Conservation (phyloP, 306 rosid genomes). For the Elaeagnus macrophylla region DNA sequence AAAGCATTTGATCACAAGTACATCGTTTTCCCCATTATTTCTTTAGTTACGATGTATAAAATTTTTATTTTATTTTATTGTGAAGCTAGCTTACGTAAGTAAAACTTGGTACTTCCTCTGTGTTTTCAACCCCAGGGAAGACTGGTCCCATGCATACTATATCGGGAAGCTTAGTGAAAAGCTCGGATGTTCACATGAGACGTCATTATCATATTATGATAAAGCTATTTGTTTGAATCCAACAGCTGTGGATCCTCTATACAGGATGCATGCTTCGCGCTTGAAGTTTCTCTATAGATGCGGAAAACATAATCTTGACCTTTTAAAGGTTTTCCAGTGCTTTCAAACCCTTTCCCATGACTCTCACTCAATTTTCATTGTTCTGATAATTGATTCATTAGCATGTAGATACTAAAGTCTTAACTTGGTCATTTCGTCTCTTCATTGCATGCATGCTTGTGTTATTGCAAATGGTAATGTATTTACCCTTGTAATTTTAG, state of each 20-base stretch:
- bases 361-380: conserved; percentile 5
- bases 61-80: no score
- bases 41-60: conserved; percentile 6
- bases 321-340: conserved; percentile 49
- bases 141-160: conserved; percentile 95
- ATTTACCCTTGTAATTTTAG: no score
- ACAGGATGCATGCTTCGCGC: conserved; percentile 98
- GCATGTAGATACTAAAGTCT: conserved; percentile 12
- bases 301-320: conserved; percentile 58
- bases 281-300: conserved; percentile 60
- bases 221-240: conserved; percentile 72
- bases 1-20: conserved; percentile 82
- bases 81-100: not conserved
- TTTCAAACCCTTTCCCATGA: conserved; percentile 16
- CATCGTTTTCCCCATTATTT: conserved; percentile 18
- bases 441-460: not conserved
- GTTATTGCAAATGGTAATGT: not conserved
- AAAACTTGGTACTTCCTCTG: conserved; percentile 12
- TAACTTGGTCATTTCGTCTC: conserved; percentile 1
- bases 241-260: conserved; percentile 91
- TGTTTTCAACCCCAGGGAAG: conserved; percentile 48
- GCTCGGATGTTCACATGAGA: conserved; percentile 66
- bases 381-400: conserved; percentile 14
- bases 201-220: conserved; percentile 66
- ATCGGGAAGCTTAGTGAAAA: conserved; percentile 90